These are phyloP conservation scores for Fraxinus anomala DNA, from an alignment of 257 asterid species.

Conservation along the genomic window DNA sequence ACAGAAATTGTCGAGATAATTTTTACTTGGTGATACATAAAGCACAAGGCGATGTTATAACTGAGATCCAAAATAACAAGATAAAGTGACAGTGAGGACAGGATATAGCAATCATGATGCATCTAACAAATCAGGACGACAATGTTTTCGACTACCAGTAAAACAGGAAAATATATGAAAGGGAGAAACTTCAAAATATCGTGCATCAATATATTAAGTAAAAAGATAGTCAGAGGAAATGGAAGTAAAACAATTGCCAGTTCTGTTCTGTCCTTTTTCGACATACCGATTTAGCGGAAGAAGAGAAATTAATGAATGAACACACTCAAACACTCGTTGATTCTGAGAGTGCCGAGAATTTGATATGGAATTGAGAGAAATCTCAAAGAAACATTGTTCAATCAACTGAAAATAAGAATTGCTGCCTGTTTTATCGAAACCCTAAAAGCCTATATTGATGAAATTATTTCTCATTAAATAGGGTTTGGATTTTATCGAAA, in stretches of 20 bases:
- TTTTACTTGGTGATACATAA: background rate
- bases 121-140: background rate
- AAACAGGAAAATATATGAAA: background rate
- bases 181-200: background rate
- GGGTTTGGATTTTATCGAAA: background rate
- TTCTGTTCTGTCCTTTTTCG: background rate
- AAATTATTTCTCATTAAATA: too few relatives aligned
- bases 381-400: background rate
- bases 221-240: background rate
- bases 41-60: background rate
- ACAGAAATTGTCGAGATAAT: background rate
- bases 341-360: background rate
- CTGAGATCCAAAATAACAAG: background rate
- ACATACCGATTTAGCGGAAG: background rate
- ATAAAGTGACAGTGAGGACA: background rate
- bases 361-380: background rate
- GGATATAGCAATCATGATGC: background rate
- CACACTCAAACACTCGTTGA: background rate
- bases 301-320: background rate
- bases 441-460: background rate
- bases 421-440: background rate
- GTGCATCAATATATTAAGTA: background rate
- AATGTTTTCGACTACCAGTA: background rate
- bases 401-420: background rate
- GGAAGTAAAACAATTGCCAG: background rate